Evolutionary conservation across 352 stramenopile species (phyloP).

Genomic region (Phytophthora syringae): DNA sequence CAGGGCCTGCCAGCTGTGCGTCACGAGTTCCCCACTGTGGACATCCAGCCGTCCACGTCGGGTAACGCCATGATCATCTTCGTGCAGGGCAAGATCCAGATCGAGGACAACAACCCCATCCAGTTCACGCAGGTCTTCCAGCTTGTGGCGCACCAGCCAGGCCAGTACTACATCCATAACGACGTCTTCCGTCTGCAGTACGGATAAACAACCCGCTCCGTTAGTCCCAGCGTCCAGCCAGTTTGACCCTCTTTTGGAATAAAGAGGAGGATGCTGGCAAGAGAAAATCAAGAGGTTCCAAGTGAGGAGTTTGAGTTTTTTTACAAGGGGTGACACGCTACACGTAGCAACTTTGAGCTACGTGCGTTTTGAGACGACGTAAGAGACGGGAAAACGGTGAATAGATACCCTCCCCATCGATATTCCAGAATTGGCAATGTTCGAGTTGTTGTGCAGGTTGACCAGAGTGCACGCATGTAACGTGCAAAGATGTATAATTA

Average conservation of each 20-base stretch:
- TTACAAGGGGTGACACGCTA: conserved; percentile 29
- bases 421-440: conserved; percentile 4
- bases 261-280: conserved; percentile 1
- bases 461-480: conserved; percentile 8
- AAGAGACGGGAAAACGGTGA: conserved; percentile 36
- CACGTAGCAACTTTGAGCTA: conserved; percentile 18
- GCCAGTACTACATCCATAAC: conserved; percentile 98
- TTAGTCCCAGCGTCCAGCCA: too few relatives aligned
- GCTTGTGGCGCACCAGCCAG: conserved; percentile 91
- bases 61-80: conserved; percentile 95
- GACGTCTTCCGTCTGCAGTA: conserved; percentile 98
- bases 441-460: conserved; percentile 9
- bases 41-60: conserved; percentile 93
- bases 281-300: conserved; percentile 15
- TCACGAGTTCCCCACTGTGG: conserved; percentile 90
- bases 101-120: conserved; percentile 94
- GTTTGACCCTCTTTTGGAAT: too few relatives aligned
- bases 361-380: conserved; percentile 25
- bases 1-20: conserved; percentile 63
- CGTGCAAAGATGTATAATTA: conserved; percentile 30
- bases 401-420: conserved; percentile 40
- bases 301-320: conserved; percentile 20
- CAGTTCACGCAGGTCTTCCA: conserved; percentile 98
- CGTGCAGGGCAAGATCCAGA: conserved; percentile 93
- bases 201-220: conserved; percentile 67